phyloP scores from a whole-genome alignment of 1,139 yeast genomes.

The Suhomyces choctaworum region DNA sequence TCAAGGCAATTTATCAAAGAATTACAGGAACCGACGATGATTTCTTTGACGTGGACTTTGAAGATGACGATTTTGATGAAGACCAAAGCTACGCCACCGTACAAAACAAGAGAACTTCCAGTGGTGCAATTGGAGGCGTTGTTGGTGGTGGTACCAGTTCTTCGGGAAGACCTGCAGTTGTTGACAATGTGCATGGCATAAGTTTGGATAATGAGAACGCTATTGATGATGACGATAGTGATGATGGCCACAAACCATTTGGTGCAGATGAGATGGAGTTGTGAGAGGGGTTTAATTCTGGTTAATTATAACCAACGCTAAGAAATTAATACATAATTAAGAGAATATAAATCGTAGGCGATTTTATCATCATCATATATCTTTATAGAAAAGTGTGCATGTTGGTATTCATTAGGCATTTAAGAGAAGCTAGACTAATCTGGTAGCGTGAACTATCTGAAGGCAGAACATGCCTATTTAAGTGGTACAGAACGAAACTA shows the following conservation, averaged over 20 bases:
- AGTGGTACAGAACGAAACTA: no score
- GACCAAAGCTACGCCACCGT: slow-evolving; percentile 14
- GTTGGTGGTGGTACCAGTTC: slow-evolving; percentile 10
- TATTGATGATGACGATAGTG: slow-evolving; percentile 44
- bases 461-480: no score
- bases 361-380: no score
- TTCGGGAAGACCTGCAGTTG: slow-evolving; percentile 9
- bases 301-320: background rate
- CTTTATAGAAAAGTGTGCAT: no score
- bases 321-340: no score
- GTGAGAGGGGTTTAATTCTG: slow-evolving; percentile 21
- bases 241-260: slow-evolving; percentile 55
- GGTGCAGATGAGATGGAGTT: slow-evolving; percentile 72
- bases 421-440: no score
- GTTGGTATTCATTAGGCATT: no score
- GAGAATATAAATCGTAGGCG: no score
- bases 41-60: slow-evolving; percentile 93
- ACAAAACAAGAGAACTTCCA: slow-evolving; percentile 6
- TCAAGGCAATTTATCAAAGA: slow-evolving; percentile 68
- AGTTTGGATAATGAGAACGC: slow-evolving; percentile 33
- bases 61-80: slow-evolving; percentile 76
- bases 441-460: no score
- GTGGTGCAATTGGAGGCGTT: slow-evolving; percentile 11
- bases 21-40: slow-evolving; percentile 94
- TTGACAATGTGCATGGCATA: slow-evolving; percentile 16